A percentile compares a stretch with the other conserved stretches of the same genome.
phyloP scores from a whole-genome alignment of 73 alveolate species.

The Stentor coeruleus region DNA sequence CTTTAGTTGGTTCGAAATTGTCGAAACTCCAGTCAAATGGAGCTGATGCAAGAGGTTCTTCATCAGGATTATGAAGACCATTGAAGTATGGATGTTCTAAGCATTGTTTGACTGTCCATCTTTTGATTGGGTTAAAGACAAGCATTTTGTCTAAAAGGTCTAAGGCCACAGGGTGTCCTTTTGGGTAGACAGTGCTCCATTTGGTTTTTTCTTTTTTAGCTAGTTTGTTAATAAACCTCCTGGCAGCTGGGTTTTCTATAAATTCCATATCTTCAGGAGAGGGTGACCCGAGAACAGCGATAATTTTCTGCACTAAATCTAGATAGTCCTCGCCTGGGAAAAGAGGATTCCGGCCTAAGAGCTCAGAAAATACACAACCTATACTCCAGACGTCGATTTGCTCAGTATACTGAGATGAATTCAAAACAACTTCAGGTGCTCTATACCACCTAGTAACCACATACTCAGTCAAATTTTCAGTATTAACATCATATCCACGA shows the following conservation, averaged over 20 bases:
- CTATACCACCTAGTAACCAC: constrained; percentile 68
- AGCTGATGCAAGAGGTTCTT: constrained; percentile 70
- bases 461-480: constrained; percentile 68
- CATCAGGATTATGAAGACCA: constrained; percentile 78
- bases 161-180: constrained; percentile 80
- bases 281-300: constrained; percentile 88
- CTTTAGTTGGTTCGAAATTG: constrained; percentile 81
- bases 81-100: constrained; percentile 88
- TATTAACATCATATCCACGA: constrained; percentile 69
- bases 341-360: constrained; percentile 82
- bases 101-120: constrained; percentile 81
- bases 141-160: constrained; percentile 88
- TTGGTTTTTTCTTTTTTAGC: constrained; percentile 78
- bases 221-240: constrained; percentile 71
- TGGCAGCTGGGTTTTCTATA: constrained; percentile 84
- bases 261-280: constrained; percentile 79
- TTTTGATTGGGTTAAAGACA: constrained; percentile 84
- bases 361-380: constrained; percentile 85
- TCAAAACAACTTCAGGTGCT: constrained; percentile 59
- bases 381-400: constrained; percentile 79
- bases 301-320: constrained; percentile 74
- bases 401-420: constrained; percentile 72
- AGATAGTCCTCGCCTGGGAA: constrained; percentile 91
- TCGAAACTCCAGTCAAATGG: constrained; percentile 92
- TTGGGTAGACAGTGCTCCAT: constrained; percentile 82